Percentiles rank a stretch among this genome's conserved stretches.
Conservation (phyloP, 768 basidiomycete species). For the Suillus plorans region DNA sequence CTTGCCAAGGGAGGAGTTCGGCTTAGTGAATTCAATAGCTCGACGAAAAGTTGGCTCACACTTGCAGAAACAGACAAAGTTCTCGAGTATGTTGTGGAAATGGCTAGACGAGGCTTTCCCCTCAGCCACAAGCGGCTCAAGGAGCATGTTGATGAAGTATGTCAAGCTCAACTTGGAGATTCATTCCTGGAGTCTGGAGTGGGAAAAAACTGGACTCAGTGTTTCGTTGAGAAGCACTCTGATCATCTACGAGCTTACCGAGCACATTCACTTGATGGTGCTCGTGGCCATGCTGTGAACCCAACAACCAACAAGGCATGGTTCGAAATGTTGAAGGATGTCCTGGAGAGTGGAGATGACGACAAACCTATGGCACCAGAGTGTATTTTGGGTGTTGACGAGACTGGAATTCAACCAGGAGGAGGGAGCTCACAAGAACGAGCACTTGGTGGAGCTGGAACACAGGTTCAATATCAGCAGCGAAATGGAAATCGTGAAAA, state of each 20-base stretch:
- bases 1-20: conserved; percentile 16
- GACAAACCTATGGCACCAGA: conserved; percentile 1
- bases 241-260: conserved; percentile 9
- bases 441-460: conserved; percentile 8
- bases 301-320: conserved; percentile 31
- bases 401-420: conserved; percentile 15
- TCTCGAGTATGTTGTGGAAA: conserved; percentile 26
- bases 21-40: conserved; percentile 22
- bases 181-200: conserved; percentile 32
- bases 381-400: conserved; percentile 14
- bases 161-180: conserved; percentile 26
- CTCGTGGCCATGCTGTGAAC: conserved; percentile 38
- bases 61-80: conserved; percentile 27
- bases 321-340: conserved; percentile 14
- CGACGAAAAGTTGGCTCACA: conserved; percentile 21
- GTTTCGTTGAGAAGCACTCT: conserved; percentile 28
- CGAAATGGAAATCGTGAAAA: conserved; percentile 33
- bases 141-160: conserved; percentile 26
- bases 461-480: conserved; percentile 35
- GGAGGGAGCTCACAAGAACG: neutral
- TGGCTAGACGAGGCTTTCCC: conserved; percentile 31
- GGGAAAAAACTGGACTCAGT: conserved; percentile 36
- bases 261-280: neutral
- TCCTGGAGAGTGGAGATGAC: conserved; percentile 3
- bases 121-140: conserved; percentile 23